These are phyloP conservation scores for Colletotrichum sp. DNA, from an alignment of 2,329 filamentous ascomycete species.

Conservation along the genomic window DNA sequence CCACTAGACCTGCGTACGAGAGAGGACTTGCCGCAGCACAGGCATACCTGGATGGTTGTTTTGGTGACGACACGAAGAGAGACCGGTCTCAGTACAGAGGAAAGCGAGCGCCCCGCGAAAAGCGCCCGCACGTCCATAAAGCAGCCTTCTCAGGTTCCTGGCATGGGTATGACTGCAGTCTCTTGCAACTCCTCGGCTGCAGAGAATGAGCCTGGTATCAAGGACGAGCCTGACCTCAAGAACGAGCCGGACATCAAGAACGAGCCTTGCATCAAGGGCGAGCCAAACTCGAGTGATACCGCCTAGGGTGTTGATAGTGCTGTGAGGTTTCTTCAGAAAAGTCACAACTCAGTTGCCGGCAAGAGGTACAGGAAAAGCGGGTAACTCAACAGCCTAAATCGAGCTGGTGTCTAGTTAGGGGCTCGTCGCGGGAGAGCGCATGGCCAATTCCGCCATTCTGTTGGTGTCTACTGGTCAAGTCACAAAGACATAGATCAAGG, in stretches of 20 bases:
- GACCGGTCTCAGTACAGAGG: neutral
- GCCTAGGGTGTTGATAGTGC: neutral
- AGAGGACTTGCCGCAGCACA: neutral
- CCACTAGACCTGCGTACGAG: neutral
- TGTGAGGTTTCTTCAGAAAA: neutral
- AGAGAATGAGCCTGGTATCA: neutral
- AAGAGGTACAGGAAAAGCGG: neutral
- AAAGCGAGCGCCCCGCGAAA: neutral
- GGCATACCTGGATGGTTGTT: neutral
- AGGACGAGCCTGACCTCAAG: neutral
- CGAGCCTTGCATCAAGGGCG: neutral
- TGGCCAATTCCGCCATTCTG: neutral
- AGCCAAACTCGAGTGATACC: neutral
- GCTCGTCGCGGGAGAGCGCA: neutral
- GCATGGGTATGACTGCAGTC: neutral
- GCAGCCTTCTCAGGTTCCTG: neutral
- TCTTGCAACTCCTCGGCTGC: neutral
- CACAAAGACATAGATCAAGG: neutral
- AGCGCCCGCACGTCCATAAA: neutral
- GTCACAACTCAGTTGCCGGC: neutral
- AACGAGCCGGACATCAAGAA: too few species aligned
- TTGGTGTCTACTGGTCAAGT: neutral
- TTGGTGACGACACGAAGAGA: neutral
- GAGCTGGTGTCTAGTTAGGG: neutral
- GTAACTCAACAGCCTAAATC: neutral